Evolutionary conservation across 129 eudicot species (phyloP), one percentile per base, ranked within the genome.

Genomic region (Flaveria linearis): DNA sequence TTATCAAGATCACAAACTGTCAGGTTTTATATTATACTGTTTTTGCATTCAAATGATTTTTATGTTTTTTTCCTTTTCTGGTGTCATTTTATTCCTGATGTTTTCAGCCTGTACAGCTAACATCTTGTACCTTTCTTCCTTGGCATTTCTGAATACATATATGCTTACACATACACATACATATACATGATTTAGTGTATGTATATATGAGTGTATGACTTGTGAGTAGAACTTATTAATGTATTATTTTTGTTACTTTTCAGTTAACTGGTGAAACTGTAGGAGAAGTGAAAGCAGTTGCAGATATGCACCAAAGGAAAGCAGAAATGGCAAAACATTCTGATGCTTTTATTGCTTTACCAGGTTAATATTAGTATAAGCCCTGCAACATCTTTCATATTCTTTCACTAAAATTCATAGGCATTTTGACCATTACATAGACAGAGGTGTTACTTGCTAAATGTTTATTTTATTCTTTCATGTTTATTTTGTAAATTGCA

Each of bases 281-380:
- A 81, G 98, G 98, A 69, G 98, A 94, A 85, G 98, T 91, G 90
- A 94, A 89, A 81, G 97, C 97, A 82, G 98, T 94, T 75, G 98
- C 98, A 87, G 98, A 85, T 82, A 94, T 94, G 98, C 98, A 94
- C 73, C 97, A 94, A 89, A 91, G 98, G 88, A 94, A 94, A 84
- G 98, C 98, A 55, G 98, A 94, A 82, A 94, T 94, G 98, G 98
- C 96, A 79, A 91, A 81, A 84, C 93, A 89, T 78, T 94, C 98
- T 67, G 98, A 94, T 84, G 98, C 98, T 84, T 94, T 94, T 80
- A 94, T 94, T 85, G 98, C 98, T 75, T 87, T 94, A 72, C 98
- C 98, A 84, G 98, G 97, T 92, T 84, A 12, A 85, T 84, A 77
- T 83, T 84, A 12, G 86, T 86, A 77, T 83, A 85, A 81, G 22